Evolutionary conservation across 202 grass and related monocot genomes (phyloP).

Genomic region (Setaria italica): DNA sequence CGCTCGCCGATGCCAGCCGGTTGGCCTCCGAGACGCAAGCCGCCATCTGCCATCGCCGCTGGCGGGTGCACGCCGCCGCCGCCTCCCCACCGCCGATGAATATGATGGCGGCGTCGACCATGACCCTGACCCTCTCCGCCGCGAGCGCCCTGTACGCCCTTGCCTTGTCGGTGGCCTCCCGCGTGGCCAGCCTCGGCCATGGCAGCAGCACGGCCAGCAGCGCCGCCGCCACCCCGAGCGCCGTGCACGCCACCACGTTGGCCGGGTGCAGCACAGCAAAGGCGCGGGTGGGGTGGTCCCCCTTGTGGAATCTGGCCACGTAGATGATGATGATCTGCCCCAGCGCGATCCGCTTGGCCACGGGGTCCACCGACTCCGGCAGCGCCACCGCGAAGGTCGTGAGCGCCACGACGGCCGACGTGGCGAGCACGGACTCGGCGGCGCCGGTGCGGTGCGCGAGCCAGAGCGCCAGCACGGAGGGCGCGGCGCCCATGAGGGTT

Average conservation of each 20-base stretch:
- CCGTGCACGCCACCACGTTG: constrained; percentile 75
- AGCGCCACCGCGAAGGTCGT: constrained; percentile 70
- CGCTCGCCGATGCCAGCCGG: constrained; percentile 56
- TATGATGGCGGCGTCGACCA: constrained; percentile 50
- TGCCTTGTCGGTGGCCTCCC: constrained; percentile 58
- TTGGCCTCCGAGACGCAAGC: constrained; percentile 61
- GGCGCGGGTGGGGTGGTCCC: neutral
- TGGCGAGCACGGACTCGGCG: constrained; percentile 43
- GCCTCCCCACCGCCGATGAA: neutral
- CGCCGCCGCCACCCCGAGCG: constrained; percentile 63
- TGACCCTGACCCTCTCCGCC: constrained; percentile 60
- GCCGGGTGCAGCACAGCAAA: constrained; percentile 56
- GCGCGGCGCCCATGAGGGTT: constrained; percentile 64
- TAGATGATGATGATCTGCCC: constrained; percentile 85
- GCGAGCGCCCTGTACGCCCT: constrained; percentile 59
- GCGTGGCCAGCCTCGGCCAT: constrained; percentile 60
- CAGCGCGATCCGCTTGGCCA: constrained; percentile 78
- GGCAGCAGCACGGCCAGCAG: constrained; percentile 69
- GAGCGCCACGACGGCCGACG: constrained; percentile 55
- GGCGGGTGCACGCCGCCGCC: neutral
- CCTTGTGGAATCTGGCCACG: constrained; percentile 56
- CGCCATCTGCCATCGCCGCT: constrained; percentile 45
- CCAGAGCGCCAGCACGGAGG: constrained; percentile 64
- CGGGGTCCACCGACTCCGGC: constrained; percentile 41
- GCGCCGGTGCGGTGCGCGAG: constrained; percentile 50